Percentiles rank a stretch among this genome's conserved stretches.
These are phyloP conservation scores for Penicillium sp. DNA, from an alignment of 2,329 filamentous ascomycete species.

Conservation along the genomic window DNA sequence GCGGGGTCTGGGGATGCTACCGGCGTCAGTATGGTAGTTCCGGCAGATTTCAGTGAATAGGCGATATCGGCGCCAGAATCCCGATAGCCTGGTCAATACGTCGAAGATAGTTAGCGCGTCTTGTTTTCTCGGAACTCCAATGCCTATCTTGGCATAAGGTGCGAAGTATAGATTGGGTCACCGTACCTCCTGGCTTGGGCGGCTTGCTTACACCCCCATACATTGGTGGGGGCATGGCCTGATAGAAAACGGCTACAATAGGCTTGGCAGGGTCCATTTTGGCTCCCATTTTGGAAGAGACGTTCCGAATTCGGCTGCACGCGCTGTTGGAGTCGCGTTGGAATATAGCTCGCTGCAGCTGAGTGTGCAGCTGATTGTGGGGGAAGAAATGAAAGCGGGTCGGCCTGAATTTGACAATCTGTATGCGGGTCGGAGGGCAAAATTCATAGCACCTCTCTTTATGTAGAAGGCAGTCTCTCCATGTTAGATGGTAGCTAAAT, in stretches of 20 bases:
- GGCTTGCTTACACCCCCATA: slow-evolving; percentile 52
- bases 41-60: slow-evolving; percentile 36
- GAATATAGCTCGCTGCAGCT: neutral
- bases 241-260: slow-evolving; percentile 48
- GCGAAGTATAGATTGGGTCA: neutral
- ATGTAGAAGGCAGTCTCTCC: neutral
- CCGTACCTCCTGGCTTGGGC: slow-evolving; percentile 49
- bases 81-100: slow-evolving; percentile 41
- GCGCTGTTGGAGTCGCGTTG: neutral
- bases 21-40: slow-evolving; percentile 37
- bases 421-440: neutral
- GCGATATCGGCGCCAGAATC: slow-evolving; percentile 53
- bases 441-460: neutral
- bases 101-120: neutral
- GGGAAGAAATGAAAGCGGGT: neutral
- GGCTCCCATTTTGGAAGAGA: neutral
- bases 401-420: neutral
- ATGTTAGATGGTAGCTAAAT: neutral
- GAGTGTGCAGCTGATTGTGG: neutral
- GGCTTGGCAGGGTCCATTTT: slow-evolving; percentile 4
- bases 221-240: slow-evolving; percentile 49
- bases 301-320: neutral
- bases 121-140: neutral
- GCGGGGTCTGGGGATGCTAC: slow-evolving; percentile 28
- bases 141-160: neutral